Base-by-base conservation (phyloP, 1,284 basidiomycete species). In the Rhodotorula sp. region DNA sequence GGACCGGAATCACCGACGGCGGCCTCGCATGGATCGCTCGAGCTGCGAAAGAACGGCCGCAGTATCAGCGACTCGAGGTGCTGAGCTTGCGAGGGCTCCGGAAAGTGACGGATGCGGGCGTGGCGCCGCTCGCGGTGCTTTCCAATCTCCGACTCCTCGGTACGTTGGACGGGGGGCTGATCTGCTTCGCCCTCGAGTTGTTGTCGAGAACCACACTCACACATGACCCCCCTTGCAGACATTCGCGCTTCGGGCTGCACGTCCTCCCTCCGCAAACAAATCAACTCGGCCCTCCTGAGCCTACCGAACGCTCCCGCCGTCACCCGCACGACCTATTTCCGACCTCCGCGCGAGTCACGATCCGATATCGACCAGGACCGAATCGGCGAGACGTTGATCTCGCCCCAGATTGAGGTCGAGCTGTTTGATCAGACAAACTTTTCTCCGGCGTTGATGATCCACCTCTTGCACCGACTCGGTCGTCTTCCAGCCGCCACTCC, bases 1-100 rank as follows among this genome's bases (percentile, higher is more conserved):
- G 54, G 5, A 74, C 72, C 8, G 14, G n/a, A 7, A 43, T 71
- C 5, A 64, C 69, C 31, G 67, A 71, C 67, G 56, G 10, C 15
- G 72, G 67, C 5, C 26, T 74, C n/a, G 47, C n/a, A 1, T 74
- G 69, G 67, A 68, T 74, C 60, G 64, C 64, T 7, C 6, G 66
- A 3, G 70, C 67, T 8, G 62, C 66, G 14, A 49, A 57, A 1
- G 48, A 58, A 5, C n/a, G 47, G 31, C 52, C 48, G 48, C 58
- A 62, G 23, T 71, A 71, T 38, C 47, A 48, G 12, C 67, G 62
- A 3, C 28, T 74, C 21, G 58, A 68, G 28, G 58, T 71, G 0
- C 47, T 74, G 28, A 52, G 55, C 2, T 47, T 74, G 54, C 48
- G 49, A 2, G 56, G 59, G 0, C 31, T 74, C 31, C 14, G 5